Conservation (phyloP, 2,329 filamentous ascomycete species). For the Tolypocladium guangdongense region DNA sequence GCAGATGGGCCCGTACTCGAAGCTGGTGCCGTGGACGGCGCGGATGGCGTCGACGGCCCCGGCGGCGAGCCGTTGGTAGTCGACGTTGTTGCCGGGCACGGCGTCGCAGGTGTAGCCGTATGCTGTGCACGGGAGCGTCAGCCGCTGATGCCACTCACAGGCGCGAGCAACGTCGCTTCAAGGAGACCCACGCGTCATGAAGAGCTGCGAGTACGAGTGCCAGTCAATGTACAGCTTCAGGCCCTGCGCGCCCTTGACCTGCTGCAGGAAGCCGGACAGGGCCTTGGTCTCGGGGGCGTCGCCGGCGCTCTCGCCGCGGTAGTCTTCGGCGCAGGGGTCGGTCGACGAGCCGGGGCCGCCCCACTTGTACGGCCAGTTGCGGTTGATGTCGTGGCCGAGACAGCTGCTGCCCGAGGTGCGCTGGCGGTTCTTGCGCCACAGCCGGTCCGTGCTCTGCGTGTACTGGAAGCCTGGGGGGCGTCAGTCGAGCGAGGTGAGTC, state of each 20-base stretch:
- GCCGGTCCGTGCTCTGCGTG: constrained; percentile 41
- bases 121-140: constrained; percentile 13
- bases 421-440: constrained; percentile 54
- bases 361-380: constrained; percentile 50
- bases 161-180: neutral
- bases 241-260: constrained; percentile 27
- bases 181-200: constrained; percentile 47
- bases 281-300: constrained; percentile 41
- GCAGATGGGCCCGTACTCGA: constrained; percentile 42
- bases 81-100: constrained; percentile 31
- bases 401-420: constrained; percentile 27
- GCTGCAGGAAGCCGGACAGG: constrained; percentile 26
- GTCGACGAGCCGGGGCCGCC: constrained; percentile 34
- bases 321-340: constrained; percentile 39
- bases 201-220: constrained; percentile 51
- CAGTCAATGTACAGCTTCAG: constrained; percentile 54
- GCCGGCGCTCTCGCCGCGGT: constrained; percentile 29
- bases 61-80: constrained; percentile 36
- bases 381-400: constrained; percentile 45
- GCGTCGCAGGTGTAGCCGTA: constrained; percentile 49
- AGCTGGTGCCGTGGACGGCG: constrained; percentile 26
- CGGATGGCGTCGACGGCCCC: constrained; percentile 40
- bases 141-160: neutral
- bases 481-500: too few relatives aligned
- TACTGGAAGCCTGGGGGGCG: constrained; percentile 40